Evolutionary conservation across 2,329 filamentous ascomycete genomes (phyloP).

Genomic region (Colletotrichum sp.): DNA sequence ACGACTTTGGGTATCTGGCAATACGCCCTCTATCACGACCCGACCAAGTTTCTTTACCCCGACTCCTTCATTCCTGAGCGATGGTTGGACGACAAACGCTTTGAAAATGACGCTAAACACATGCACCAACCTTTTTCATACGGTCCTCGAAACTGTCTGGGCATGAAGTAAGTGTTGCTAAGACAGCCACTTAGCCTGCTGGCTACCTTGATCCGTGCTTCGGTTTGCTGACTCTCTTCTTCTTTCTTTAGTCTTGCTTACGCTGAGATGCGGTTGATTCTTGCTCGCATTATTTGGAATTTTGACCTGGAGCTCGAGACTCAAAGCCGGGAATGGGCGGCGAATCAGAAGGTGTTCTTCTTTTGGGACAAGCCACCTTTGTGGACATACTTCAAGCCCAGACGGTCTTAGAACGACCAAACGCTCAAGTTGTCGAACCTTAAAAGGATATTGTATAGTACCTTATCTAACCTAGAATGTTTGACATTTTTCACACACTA

Average conservation of each 20-base stretch:
- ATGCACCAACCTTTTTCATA: slow-evolving; percentile 8
- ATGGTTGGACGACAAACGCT: slow-evolving; percentile 34
- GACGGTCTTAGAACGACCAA: background rate
- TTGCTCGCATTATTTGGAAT: slow-evolving; percentile 52
- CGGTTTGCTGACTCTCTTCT: slow-evolving; percentile 25
- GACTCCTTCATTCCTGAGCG: slow-evolving; percentile 52
- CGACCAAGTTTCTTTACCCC: slow-evolving; percentile 48
- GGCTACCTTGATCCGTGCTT: slow-evolving; percentile 32
- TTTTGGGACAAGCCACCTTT: slow-evolving; percentile 39
- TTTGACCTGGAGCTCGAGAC: slow-evolving; percentile 50
- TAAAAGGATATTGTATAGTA: no score
- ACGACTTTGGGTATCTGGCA: slow-evolving; percentile 48
- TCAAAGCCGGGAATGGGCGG: slow-evolving; percentile 40
- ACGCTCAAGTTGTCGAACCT: background rate
- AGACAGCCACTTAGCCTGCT: background rate
- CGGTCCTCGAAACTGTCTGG: slow-evolving; percentile 8
- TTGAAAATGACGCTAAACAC: background rate
- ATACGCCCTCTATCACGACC: slow-evolving; percentile 46
- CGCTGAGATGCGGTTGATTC: slow-evolving; percentile 54
- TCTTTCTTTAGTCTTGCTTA: slow-evolving; percentile 45
- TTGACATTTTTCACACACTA: no score
- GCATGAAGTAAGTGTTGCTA: slow-evolving; percentile 27
- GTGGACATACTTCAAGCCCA: background rate
- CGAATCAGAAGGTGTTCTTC: slow-evolving; percentile 39
- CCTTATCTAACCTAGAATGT: no score